Evolutionary conservation across 345 rosid genomes (phyloP).

Genomic region (Camelina neglecta): DNA sequence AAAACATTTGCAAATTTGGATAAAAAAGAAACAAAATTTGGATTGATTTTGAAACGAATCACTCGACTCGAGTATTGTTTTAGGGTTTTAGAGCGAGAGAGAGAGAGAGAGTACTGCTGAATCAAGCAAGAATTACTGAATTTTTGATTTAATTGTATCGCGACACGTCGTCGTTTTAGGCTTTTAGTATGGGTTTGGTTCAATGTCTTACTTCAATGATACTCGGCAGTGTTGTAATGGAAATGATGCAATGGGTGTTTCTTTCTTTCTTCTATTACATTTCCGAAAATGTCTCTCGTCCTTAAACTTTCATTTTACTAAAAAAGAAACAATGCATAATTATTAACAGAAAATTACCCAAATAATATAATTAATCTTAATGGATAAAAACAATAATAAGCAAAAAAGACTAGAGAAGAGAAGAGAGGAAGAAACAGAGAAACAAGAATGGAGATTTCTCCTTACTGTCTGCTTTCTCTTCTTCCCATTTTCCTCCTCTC

Average conservation of each 20-base stretch:
- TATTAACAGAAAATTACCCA: background rate
- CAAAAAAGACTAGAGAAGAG: background rate
- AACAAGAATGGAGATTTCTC: slow-evolving; percentile 50
- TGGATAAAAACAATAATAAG: background rate
- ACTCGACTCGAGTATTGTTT: background rate
- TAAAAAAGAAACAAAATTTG: too few relatives aligned
- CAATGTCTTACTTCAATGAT: background rate
- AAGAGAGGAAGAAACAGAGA: slow-evolving; percentile 16
- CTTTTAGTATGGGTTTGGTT: background rate
- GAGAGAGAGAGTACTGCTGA: too few relatives aligned
- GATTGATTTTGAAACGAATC: background rate
- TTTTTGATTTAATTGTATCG: background rate
- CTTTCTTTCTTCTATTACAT: background rate
- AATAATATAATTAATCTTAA: background rate
- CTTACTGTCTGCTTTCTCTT: slow-evolving; percentile 35
- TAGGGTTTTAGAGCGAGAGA: too few relatives aligned
- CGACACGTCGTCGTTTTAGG: slow-evolving; percentile 14
- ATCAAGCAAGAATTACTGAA: background rate
- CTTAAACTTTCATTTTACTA: slow-evolving; percentile 14
- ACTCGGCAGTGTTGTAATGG: background rate
- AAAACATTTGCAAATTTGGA: slow-evolving; percentile 1
- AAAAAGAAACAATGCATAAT: background rate
- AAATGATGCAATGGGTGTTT: slow-evolving; percentile 9
- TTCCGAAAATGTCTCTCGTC: slow-evolving; percentile 46
- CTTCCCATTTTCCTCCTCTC: slow-evolving; percentile 45